These are phyloP conservation scores for Populus trichocarpa DNA, from an alignment of 441 rosid genomes.

Conservation along the genomic window DNA sequence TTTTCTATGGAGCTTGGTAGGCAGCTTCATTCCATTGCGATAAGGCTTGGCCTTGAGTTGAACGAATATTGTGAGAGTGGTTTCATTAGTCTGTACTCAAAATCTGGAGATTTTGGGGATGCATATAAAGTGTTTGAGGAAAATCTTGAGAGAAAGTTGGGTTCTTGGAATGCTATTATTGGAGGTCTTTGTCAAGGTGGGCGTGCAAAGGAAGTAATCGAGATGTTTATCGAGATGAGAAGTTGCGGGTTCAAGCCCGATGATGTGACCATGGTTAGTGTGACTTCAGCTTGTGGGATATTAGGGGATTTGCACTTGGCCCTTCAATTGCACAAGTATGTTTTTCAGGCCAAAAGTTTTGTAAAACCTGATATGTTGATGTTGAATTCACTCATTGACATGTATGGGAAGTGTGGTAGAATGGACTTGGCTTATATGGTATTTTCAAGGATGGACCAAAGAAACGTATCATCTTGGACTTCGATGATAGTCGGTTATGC, in stretches of 20 bases:
- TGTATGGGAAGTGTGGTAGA: slow-evolving; percentile 81
- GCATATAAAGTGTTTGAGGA: slow-evolving; percentile 67
- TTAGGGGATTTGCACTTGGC: slow-evolving; percentile 65
- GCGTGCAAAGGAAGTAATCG: slow-evolving; percentile 47
- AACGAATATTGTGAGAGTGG: slow-evolving; percentile 82
- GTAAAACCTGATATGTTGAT: slow-evolving; percentile 51
- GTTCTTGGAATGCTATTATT: slow-evolving; percentile 85
- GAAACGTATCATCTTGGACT: slow-evolving; percentile 80
- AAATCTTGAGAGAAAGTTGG: slow-evolving; percentile 64
- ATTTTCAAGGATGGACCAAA: slow-evolving; percentile 40
- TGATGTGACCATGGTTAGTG: slow-evolving; percentile 73
- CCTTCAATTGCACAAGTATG: slow-evolving; percentile 67
- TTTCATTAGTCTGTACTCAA: slow-evolving; percentile 46
- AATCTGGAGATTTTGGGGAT: slow-evolving; percentile 43
- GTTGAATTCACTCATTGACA: slow-evolving; percentile 70
- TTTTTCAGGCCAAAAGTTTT: slow-evolving; percentile 43
- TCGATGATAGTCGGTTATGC: slow-evolving; percentile 76
- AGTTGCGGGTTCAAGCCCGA: slow-evolving; percentile 61
- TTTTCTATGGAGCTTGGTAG: slow-evolving; percentile 41
- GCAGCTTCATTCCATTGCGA: slow-evolving; percentile 60
- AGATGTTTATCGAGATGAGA: slow-evolving; percentile 60
- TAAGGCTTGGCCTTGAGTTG: slow-evolving; percentile 47
- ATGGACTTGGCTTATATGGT: slow-evolving; percentile 68
- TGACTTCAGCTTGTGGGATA: slow-evolving; percentile 70
- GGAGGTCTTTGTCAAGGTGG: slow-evolving; percentile 61